These are phyloP conservation scores for Candida arabinofermentans DNA, from an alignment of 805 yeast species.

Conservation along the genomic window DNA sequence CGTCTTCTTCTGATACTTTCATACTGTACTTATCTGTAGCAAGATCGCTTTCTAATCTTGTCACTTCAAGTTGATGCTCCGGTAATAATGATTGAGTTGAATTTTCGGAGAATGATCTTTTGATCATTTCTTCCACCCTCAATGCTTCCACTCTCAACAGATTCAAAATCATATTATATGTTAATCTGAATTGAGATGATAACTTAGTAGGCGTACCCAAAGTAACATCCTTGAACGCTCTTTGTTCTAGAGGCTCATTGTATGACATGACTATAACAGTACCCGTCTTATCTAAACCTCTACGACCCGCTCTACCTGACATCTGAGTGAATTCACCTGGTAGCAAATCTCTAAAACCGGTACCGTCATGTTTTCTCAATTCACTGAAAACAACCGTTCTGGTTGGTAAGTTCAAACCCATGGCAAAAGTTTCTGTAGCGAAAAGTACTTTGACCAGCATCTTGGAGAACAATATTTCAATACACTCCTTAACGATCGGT, in stretches of 20 bases:
- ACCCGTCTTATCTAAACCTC: constrained; percentile 92
- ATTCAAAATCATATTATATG: constrained; percentile 93
- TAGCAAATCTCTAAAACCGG: constrained; percentile 68
- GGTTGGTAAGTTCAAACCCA: constrained; percentile 96
- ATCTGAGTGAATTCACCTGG: constrained; percentile 99
- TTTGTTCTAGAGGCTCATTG: constrained; percentile 53
- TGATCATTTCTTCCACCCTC: constrained; percentile 97
- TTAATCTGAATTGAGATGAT: constrained; percentile 87
- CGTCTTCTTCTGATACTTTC: constrained; percentile 35
- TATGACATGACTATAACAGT: constrained; percentile 92
- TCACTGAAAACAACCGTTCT: constrained; percentile 92
- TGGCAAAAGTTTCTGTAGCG: constrained; percentile 98
- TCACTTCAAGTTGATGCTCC: constrained; percentile 70
- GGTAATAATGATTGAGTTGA: constrained; percentile 81
- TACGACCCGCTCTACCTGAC: constrained; percentile 99
- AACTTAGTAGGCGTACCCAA: constrained; percentile 88
- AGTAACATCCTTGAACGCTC: constrained; percentile 71
- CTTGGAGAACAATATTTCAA: constrained; percentile 85
- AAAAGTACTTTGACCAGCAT: constrained; percentile 85
- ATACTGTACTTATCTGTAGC: constrained; percentile 21
- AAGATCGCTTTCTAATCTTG: constrained; percentile 47
- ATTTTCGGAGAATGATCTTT: constrained; percentile 91
- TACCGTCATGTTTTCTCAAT: constrained; percentile 86
- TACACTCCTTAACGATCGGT: constrained; percentile 90
- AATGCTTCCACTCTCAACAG: constrained; percentile 89